A percentile compares a stretch with the other conserved stretches of the same genome.
phyloP scores from a whole-genome alignment of 129 eudicot genomes.

The Oenanthe sinensis region DNA sequence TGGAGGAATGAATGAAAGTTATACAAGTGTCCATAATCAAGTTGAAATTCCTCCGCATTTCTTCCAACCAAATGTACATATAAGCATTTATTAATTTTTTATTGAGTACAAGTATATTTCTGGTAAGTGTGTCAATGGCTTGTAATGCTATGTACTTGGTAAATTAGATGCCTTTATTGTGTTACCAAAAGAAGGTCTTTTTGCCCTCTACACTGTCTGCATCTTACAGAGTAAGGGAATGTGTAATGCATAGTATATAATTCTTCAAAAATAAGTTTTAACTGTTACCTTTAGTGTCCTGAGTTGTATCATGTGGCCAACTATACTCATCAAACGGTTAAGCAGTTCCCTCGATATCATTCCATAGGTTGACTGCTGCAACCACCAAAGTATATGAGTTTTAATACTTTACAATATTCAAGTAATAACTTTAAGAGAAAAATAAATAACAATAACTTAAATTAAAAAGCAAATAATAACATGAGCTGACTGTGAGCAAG shows the following conservation, averaged over 20 bases:
- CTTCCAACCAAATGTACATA: neutral
- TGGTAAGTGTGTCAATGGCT: neutral
- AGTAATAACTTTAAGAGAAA: neutral
- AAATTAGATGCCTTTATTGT: neutral
- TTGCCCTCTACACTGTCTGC: neutral
- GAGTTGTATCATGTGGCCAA: constrained; percentile 89
- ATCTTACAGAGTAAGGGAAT: neutral
- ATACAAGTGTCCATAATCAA: neutral
- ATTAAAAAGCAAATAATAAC: neutral
- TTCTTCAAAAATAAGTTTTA: neutral
- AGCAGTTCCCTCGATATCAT: constrained; percentile 70
- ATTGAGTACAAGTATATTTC: neutral
- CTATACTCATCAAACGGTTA: constrained; percentile 82
- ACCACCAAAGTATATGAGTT: constrained; percentile 16
- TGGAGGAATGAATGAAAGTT: neutral
- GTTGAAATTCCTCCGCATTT: neutral
- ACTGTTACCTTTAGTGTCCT: constrained; percentile 73
- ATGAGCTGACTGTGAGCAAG: neutral
- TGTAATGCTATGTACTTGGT: neutral
- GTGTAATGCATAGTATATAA: neutral
- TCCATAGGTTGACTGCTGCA: constrained; percentile 79
- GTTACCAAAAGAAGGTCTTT: neutral
- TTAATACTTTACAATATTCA: neutral
- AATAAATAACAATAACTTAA: neutral
- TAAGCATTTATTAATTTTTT: no score